Percentiles rank a stretch among this genome's conserved stretches.
Conservation (phyloP, 208 protist species). For the Wallacemonas sp. region DNA sequence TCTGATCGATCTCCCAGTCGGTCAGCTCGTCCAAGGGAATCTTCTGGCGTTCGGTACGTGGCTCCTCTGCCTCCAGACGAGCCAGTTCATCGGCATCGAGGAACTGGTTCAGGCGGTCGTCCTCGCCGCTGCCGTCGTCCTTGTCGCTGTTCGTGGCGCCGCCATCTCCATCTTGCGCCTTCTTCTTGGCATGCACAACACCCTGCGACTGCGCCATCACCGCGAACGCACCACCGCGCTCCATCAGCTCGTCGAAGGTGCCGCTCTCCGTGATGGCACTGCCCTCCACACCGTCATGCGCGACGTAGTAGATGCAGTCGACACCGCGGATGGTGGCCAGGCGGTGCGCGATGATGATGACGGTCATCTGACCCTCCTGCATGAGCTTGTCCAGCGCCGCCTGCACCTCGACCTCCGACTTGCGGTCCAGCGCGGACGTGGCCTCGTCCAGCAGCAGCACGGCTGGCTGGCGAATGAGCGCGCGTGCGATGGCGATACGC, state of each 20-base stretch:
- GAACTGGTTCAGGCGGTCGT: slow-evolving; percentile 14
- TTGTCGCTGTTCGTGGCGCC: neutral
- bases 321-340: slow-evolving; percentile 83
- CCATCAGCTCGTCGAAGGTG: slow-evolving; percentile 61
- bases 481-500: slow-evolving; percentile 86
- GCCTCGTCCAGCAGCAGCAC: slow-evolving; percentile 91
- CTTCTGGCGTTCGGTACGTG: slow-evolving; percentile 48
- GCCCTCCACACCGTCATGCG: slow-evolving; percentile 46
- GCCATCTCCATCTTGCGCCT: neutral
- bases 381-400: slow-evolving; percentile 70
- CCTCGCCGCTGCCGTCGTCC: neutral
- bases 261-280: slow-evolving; percentile 53
- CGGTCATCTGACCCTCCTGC: slow-evolving; percentile 44
- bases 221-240: slow-evolving; percentile 36
- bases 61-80: slow-evolving; percentile 38
- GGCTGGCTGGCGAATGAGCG: slow-evolving; percentile 65
- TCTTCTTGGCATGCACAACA: neutral
- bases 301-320: slow-evolving; percentile 84
- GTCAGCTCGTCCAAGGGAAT: slow-evolving; percentile 57
- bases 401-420: slow-evolving; percentile 90
- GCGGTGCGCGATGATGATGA: slow-evolving; percentile 87
- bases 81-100: slow-evolving; percentile 37
- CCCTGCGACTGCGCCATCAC: slow-evolving; percentile 54
- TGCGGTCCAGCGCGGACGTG: slow-evolving; percentile 86
- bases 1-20: slow-evolving; percentile 49